Evolutionary conservation across 2,329 filamentous ascomycete genomes (phyloP).

Genomic region (Ceratocystiopsis brevicomis): DNA sequence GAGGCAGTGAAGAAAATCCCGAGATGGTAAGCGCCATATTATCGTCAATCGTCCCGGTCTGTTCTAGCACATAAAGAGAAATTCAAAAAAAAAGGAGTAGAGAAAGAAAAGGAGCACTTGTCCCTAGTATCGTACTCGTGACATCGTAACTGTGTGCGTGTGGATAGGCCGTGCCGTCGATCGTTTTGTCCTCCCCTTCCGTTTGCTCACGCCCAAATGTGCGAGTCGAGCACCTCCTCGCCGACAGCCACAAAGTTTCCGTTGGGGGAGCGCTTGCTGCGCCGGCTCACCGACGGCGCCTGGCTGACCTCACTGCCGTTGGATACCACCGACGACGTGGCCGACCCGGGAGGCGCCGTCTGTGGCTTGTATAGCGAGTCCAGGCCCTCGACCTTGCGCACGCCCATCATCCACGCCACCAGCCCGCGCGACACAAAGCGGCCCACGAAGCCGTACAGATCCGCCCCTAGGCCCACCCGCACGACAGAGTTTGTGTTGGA

Average conservation of each 20-base stretch:
- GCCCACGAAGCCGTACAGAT: slow-evolving; percentile 71
- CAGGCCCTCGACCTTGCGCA: slow-evolving; percentile 41
- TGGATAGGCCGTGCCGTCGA: background rate
- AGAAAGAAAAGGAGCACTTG: background rate
- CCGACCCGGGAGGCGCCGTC: slow-evolving; percentile 13
- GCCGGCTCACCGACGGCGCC: slow-evolving; percentile 5
- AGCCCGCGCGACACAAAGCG: slow-evolving; percentile 57
- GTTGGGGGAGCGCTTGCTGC: slow-evolving; percentile 7
- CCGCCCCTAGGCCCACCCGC: slow-evolving; percentile 67
- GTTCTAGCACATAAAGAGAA: background rate
- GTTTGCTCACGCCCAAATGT: slow-evolving; percentile 26
- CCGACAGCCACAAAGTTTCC: slow-evolving; percentile 29
- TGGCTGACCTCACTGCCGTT: background rate
- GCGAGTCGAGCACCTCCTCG: slow-evolving; percentile 21
- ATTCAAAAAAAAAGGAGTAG: background rate
- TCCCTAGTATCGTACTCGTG: slow-evolving; percentile 1
- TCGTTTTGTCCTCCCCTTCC: background rate
- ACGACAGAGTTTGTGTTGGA: slow-evolving; percentile 42
- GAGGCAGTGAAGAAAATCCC: too few relatives aligned
- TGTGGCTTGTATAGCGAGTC: slow-evolving; percentile 30
- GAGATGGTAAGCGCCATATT: too few relatives aligned
- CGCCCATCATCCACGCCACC: slow-evolving; percentile 88
- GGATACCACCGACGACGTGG: slow-evolving; percentile 14
- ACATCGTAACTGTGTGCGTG: slow-evolving; percentile 3
- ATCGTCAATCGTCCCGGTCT: too few relatives aligned